Evolutionary conservation across 148 eudicot genomes (phyloP), one percentile per base, ranked within the genome.

Genomic region (Dianthus caryophyllus): DNA sequence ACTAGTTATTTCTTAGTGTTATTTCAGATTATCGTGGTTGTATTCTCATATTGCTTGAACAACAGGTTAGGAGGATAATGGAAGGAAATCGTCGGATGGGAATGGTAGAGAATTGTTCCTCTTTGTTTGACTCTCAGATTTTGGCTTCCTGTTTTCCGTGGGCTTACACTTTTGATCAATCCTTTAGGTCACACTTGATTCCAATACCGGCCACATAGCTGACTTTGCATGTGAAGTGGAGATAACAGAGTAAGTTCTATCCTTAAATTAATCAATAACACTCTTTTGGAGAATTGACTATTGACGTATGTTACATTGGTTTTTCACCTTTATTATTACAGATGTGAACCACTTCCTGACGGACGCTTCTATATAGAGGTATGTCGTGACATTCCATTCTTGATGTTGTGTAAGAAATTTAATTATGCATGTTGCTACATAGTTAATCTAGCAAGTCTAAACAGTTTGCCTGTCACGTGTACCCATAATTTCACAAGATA

Each of bases 61-160:
- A 68, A 73, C 86, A 95, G 99, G 94, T 95, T 67, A 83, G 99
- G 89, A 90, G 99, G 72, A 87, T 90, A 76, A 90, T 95, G 99
- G 99, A 95, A 84, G 99, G 99, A 71, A 95, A 87, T 55, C 90
- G 83, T 49, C 93, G 99, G 72, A 95, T 95, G 97, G 99, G 99
- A 87, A 95, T 95, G 99, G 99, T 94, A 88, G 30, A 67, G 44
- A 71, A 72, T 70, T 73, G 61, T 65, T 56, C 58, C 61, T 51
- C 58, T 65, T n/a, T 67, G 16, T 65, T 73, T 70, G 57, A 60
- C 48, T 73, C 67, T 69, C 63, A 47, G 69, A 33, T 17, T 65
- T 39, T 54, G 58, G 55, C 64, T 75, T 65, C 56, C 38, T 67
- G 20, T 75, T 70, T 48, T 73, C 30, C 69, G 25, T 66, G 64